phyloP scores from a whole-genome alignment of 192 early-diverging fungal species.

The Mortierella antarctica region DNA sequence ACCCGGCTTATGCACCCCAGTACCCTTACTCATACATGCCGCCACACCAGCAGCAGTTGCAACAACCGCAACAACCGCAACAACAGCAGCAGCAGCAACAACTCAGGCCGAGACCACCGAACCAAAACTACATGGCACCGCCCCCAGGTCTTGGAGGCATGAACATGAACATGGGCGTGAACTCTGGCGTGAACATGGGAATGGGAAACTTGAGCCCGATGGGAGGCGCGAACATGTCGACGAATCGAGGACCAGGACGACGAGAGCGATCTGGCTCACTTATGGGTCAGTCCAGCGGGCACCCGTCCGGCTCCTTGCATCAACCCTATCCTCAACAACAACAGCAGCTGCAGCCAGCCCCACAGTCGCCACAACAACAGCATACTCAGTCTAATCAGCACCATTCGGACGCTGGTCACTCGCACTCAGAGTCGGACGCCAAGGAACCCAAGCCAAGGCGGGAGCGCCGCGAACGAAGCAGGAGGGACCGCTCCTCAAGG shows the following conservation, averaged over 20 bases:
- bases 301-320: not conserved
- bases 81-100: constrained; percentile 6
- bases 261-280: constrained; percentile 23
- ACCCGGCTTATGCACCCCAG: no score
- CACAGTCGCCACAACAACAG: constrained; percentile 10
- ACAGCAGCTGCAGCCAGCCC: not conserved
- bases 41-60: no score
- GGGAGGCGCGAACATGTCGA: not conserved
- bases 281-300: not conserved
- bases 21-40: no score
- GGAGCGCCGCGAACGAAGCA: constrained; percentile 23
- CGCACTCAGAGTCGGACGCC: constrained; percentile 20
- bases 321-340: constrained; percentile 15
- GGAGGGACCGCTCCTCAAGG: constrained; percentile 12
- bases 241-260: constrained; percentile 2
- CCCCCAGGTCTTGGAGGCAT: constrained; percentile 19
- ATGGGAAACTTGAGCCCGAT: not conserved
- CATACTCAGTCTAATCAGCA: constrained; percentile 7
- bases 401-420: constrained; percentile 1
- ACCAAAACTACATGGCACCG: constrained; percentile 1
- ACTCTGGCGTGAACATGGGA: not conserved
- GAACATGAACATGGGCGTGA: not conserved
- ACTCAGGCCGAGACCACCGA: not conserved
- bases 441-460: constrained; percentile 35
- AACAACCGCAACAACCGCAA: constrained; percentile 13